phyloP scores from a whole-genome alignment of 306 rosid species.

The Vicia villosa region DNA sequence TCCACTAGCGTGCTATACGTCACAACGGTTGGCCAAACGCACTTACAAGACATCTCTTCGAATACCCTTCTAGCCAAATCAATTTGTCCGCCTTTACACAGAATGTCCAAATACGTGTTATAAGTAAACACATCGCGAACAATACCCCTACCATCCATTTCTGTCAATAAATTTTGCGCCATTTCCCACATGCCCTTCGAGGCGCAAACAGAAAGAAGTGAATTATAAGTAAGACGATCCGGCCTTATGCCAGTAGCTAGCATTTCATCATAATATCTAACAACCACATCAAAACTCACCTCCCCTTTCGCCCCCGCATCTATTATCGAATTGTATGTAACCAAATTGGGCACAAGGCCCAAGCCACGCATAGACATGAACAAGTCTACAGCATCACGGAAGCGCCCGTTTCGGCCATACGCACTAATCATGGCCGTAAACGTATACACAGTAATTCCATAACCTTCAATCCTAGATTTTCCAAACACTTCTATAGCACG shows the following conservation, averaged over 20 bases:
- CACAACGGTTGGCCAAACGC: conserved; percentile 76
- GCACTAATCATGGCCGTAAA: conserved; percentile 84
- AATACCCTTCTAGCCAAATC: conserved; percentile 72
- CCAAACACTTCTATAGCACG: conserved; percentile 65
- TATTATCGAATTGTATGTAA: conserved; percentile 81
- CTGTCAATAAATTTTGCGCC: conserved; percentile 61
- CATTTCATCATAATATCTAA: too few species aligned
- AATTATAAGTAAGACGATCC: too few species aligned
- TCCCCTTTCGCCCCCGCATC: too few species aligned
- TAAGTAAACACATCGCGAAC: conserved; percentile 76
- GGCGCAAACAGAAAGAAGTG: too few species aligned
- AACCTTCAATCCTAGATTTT: conserved; percentile 58
- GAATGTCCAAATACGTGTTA: conserved; percentile 80
- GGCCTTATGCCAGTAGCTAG: too few species aligned
- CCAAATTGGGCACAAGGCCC: conserved; percentile 80
- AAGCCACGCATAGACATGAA: conserved; percentile 63
- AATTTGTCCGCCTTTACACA: conserved; percentile 87
- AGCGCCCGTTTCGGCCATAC: conserved; percentile 64
- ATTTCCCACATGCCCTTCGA: conserved; percentile 85
- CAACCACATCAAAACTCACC: too few species aligned
- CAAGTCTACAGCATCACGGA: conserved; percentile 55
- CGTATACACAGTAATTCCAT: conserved; percentile 78
- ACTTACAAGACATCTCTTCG: conserved; percentile 68
- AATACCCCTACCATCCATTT: conserved; percentile 69
- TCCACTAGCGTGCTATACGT: conserved; percentile 87